A percentile compares a stretch with the other conserved stretches of the same genome.
phyloP scores from a whole-genome alignment of 1,284 basidiomycete genomes.

The Macrocystidia cucumis region DNA sequence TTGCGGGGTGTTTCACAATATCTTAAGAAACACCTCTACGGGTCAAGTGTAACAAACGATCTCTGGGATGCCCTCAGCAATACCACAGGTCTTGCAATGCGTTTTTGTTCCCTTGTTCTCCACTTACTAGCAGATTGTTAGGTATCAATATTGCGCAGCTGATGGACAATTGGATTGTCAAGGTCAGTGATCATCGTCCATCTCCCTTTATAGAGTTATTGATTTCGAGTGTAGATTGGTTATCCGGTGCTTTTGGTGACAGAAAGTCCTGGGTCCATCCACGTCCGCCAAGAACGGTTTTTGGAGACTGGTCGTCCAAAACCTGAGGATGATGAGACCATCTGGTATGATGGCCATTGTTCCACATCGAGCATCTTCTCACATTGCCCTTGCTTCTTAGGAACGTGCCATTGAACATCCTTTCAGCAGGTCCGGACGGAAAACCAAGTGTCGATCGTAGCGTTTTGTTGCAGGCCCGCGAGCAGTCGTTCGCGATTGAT shows the following conservation, averaged over 20 bases:
- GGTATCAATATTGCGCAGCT: conserved; percentile 73
- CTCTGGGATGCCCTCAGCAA: conserved; percentile 86
- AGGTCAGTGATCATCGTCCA: conserved; percentile 37
- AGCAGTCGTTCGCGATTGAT: conserved; percentile 63
- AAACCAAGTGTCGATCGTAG: conserved; percentile 56
- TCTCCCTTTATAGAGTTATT: background rate
- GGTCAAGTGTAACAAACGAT: conserved; percentile 82
- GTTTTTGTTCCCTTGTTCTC: conserved; percentile 4
- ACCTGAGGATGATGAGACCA: conserved; percentile 83
- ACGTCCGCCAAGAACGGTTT: conserved; percentile 88
- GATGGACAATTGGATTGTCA: conserved; percentile 92
- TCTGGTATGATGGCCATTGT: conserved; percentile 61
- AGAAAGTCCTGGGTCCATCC: conserved; percentile 68
- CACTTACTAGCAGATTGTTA: conserved; percentile 11
- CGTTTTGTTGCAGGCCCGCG: conserved; percentile 64
- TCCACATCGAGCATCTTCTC: too few relatives aligned
- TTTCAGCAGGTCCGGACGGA: conserved; percentile 54
- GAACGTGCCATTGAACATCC: conserved; percentile 77
- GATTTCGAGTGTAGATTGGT: conserved; percentile 45
- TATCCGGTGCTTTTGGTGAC: conserved; percentile 85
- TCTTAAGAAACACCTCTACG: conserved; percentile 76
- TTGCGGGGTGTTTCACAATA: conserved; percentile 82
- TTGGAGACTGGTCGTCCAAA: conserved; percentile 76
- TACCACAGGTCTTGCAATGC: conserved; percentile 47
- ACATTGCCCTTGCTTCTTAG: too few relatives aligned